phyloP scores from a whole-genome alignment of 495 filamentous ascomycete genomes.

The Talaromyces trachyspermus region DNA sequence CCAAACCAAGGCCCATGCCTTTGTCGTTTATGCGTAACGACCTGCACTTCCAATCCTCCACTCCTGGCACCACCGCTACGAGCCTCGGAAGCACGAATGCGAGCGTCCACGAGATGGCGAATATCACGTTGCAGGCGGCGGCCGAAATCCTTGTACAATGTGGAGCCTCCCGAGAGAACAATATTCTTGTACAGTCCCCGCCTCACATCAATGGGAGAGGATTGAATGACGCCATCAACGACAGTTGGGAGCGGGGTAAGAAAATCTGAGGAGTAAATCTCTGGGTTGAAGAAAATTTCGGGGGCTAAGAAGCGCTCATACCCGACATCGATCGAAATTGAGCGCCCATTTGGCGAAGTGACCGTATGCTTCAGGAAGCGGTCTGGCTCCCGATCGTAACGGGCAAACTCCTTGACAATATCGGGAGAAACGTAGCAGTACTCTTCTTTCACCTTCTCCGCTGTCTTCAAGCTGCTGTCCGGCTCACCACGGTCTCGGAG shows the following conservation, averaged over 20 bases:
- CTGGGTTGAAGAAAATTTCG: constrained; percentile 99
- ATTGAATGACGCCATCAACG: constrained; percentile 94
- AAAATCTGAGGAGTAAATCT: constrained; percentile 98
- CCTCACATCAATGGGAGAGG: constrained; percentile 93
- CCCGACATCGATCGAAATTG: constrained; percentile 81
- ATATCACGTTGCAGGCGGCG: constrained; percentile 93
- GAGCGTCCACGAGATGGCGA: constrained; percentile 84
- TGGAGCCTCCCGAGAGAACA: constrained; percentile 92
- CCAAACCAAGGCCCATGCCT: constrained; percentile 97
- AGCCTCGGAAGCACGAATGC: constrained; percentile 85
- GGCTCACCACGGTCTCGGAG: constrained; percentile 94
- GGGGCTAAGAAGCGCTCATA: constrained; percentile 98
- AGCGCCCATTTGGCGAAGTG: constrained; percentile 76
- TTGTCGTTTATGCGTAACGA: constrained; percentile 94
- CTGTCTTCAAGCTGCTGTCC: constrained; percentile 93
- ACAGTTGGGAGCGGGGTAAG: constrained; percentile 88
- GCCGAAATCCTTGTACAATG: constrained; percentile 95
- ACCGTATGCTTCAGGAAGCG: constrained; percentile 85
- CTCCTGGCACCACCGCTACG: constrained; percentile 73
- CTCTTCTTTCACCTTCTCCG: constrained; percentile 95
- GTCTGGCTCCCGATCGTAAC: constrained; percentile 86
- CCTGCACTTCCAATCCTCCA: constrained; percentile 88
- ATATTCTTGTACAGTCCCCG: constrained; percentile 99
- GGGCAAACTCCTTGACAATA: constrained; percentile 93
- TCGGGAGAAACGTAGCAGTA: constrained; percentile 97